phyloP scores from a whole-genome alignment of 805 yeast genomes.

The Metschnikowia kunwiensis region DNA sequence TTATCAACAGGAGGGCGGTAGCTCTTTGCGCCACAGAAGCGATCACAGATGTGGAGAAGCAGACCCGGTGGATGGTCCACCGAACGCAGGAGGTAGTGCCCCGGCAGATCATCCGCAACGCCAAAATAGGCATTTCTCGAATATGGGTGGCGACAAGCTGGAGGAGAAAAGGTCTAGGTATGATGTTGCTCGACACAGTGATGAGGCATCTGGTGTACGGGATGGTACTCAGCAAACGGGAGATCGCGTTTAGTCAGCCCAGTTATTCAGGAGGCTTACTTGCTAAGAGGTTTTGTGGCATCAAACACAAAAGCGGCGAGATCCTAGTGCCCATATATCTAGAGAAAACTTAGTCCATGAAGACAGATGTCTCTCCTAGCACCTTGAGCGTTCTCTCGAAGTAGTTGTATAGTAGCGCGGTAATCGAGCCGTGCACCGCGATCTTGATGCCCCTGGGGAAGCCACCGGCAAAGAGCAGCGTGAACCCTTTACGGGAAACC shows the following conservation, averaged over 20 bases:
- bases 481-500: slow-evolving; percentile 30
- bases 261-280: slow-evolving; percentile 60
- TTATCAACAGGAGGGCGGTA: slow-evolving; percentile 46
- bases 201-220: slow-evolving; percentile 50
- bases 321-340: slow-evolving; percentile 49
- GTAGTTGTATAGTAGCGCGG: slow-evolving; percentile 60
- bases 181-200: slow-evolving; percentile 43
- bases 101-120: slow-evolving; percentile 34
- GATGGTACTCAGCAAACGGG: slow-evolving; percentile 33
- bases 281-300: slow-evolving; percentile 55
- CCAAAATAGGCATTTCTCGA: slow-evolving; percentile 38
- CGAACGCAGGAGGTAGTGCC: slow-evolving; percentile 52
- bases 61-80: slow-evolving; percentile 59
- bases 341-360: slow-evolving; percentile 22
- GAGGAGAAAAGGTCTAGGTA: slow-evolving; percentile 52
- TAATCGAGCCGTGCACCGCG: slow-evolving; percentile 66
- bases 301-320: slow-evolving; percentile 51
- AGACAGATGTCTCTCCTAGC: slow-evolving; percentile 18
- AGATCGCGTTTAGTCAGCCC: slow-evolving; percentile 72
- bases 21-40: slow-evolving; percentile 57
- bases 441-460: slow-evolving; percentile 68
- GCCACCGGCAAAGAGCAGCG: slow-evolving; percentile 34
- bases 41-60: slow-evolving; percentile 20
- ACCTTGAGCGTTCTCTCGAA: slow-evolving; percentile 36
- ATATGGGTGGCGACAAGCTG: slow-evolving; percentile 44